phyloP scores from a whole-genome alignment of 345 rosid genomes.

The Limnanthes douglasii region DNA sequence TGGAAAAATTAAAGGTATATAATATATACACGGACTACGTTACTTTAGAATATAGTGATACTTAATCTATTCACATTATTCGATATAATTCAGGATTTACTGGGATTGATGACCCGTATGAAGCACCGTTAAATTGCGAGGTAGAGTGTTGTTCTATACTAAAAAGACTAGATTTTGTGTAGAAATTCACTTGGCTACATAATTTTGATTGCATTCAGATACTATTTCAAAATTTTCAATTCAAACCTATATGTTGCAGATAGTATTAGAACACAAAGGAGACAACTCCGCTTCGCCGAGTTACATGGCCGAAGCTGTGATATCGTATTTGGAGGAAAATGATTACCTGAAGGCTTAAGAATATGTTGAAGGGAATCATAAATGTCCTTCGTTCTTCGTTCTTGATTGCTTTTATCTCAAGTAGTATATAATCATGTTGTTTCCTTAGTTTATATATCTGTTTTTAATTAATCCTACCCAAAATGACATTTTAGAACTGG shows the following conservation, averaged over 20 bases:
- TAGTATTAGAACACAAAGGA: constrained; percentile 34
- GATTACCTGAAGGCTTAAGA: constrained; percentile 48
- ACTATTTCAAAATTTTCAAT: neutral
- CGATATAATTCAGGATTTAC: constrained; percentile 66
- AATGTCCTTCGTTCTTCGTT: no score
- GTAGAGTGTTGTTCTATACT: constrained; percentile 11
- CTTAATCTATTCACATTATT: no score
- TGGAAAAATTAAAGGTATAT: constrained; percentile 63
- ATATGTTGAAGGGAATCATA: no score
- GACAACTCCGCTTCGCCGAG: constrained; percentile 30
- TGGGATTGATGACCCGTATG: constrained; percentile 74
- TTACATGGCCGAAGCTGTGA: constrained; percentile 54
- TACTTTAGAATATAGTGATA: no score
- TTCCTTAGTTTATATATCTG: no score
- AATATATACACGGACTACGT: no score
- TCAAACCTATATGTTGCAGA: constrained; percentile 22
- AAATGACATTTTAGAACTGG: no score
- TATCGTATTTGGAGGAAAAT: constrained; percentile 46
- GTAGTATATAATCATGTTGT: no score
- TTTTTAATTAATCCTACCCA: no score
- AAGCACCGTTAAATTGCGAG: constrained; percentile 53
- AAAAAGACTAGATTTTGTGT: neutral
- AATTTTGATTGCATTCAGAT: neutral
- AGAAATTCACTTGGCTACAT: constrained; percentile 1
- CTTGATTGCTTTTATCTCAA: no score